These are phyloP conservation scores for Letharia lupina DNA, from an alignment of 495 filamentous ascomycete genomes.

Conservation along the genomic window DNA sequence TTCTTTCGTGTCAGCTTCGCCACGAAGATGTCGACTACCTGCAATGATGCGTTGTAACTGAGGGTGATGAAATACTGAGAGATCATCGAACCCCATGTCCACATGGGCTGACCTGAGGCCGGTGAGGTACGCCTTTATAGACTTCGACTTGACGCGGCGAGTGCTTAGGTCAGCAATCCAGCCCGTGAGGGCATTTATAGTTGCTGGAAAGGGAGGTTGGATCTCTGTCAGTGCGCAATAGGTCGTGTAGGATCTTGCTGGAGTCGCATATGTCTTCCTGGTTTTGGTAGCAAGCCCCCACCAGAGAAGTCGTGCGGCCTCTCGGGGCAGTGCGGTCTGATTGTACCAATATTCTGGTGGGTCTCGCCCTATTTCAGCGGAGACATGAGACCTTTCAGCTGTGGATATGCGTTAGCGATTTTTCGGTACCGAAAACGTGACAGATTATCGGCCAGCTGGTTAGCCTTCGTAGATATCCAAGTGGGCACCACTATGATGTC, in stretches of 20 bases:
- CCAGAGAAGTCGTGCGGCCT: neutral
- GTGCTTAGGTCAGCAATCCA: neutral
- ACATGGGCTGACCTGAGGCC: neutral
- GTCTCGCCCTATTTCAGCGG: neutral
- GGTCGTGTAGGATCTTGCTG: neutral
- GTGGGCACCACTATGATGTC: neutral
- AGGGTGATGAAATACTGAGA: neutral
- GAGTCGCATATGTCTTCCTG: neutral
- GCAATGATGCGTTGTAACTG: neutral
- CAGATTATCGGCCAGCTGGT: neutral
- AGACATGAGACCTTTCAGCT: neutral
- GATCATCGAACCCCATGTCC: neutral
- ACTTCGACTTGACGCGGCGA: neutral
- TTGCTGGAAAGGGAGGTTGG: neutral
- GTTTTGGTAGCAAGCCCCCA: neutral
- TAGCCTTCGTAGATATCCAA: neutral
- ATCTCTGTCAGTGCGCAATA: neutral
- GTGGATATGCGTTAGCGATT: neutral
- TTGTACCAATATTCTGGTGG: neutral
- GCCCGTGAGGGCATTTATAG: neutral
- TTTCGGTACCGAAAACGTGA: neutral
- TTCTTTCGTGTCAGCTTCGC: neutral
- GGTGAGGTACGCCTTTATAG: neutral
- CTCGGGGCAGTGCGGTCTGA: neutral
- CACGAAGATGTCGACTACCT: neutral